Conservation (phyloP, 2,329 filamentous ascomycete genomes). For the Alternaria consortialis region DNA sequence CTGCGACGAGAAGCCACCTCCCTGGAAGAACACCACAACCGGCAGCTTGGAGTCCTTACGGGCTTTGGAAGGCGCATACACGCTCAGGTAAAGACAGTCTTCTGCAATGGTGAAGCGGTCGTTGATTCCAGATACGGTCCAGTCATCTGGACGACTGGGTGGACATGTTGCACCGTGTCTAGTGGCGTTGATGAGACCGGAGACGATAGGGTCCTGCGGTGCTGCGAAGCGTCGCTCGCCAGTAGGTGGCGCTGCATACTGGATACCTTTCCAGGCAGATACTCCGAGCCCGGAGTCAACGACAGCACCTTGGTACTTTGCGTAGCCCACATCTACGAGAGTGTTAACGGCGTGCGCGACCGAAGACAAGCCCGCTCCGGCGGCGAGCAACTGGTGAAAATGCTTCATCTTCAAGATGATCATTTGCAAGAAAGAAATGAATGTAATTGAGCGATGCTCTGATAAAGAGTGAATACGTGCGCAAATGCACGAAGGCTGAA, state of each 20-base stretch:
- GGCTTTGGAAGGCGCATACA: constrained; percentile 67
- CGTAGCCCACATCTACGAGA: constrained; percentile 69
- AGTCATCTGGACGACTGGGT: constrained; percentile 31
- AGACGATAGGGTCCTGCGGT: constrained; percentile 57
- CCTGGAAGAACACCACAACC: constrained; percentile 68
- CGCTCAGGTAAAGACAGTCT: constrained; percentile 75
- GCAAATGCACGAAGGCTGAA: neutral
- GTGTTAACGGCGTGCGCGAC: constrained; percentile 42
- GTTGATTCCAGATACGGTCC: constrained; percentile 21
- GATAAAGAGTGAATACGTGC: neutral
- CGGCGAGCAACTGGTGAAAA: constrained; percentile 3
- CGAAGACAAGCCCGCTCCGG: constrained; percentile 5
- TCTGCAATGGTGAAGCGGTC: constrained; percentile 55
- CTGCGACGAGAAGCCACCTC: constrained; percentile 59
- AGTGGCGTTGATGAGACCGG: constrained; percentile 21
- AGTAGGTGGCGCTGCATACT: constrained; percentile 74
- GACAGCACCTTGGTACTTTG: constrained; percentile 67
- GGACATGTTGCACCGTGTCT: constrained; percentile 51
- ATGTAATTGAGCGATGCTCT: neutral
- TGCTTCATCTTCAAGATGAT: constrained; percentile 5
- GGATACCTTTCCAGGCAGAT: constrained; percentile 76
- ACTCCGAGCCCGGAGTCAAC: constrained; percentile 61
- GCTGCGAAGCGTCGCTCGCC: constrained; percentile 71
- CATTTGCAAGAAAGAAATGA: neutral
- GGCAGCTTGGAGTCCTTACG: constrained; percentile 64